Conservation (phyloP, 2,329 filamentous ascomycete species). For the Aspergillus fructus region DNA sequence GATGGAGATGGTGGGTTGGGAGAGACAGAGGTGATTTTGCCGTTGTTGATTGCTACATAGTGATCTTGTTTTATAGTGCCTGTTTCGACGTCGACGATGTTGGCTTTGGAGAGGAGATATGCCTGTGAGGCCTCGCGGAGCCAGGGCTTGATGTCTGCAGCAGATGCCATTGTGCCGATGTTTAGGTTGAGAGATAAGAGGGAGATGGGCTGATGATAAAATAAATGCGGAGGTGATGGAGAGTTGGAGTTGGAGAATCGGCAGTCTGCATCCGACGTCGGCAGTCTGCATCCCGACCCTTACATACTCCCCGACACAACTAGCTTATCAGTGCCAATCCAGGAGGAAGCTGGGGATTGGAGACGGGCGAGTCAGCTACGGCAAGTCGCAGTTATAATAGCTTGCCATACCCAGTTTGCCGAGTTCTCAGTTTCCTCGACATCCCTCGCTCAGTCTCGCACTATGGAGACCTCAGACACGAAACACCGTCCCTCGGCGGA, state of each 20-base stretch:
- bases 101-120: conserved; percentile 23
- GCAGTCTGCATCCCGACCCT: background rate
- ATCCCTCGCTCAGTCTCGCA: background rate
- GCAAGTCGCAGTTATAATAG: background rate
- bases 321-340: background rate
- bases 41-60: conserved; percentile 15
- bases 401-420: too few relatives aligned
- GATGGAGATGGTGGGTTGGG: background rate
- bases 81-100: conserved; percentile 22
- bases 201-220: background rate
- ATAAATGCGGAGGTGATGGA: conserved; percentile 14
- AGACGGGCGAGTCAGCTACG: background rate
- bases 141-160: conserved; percentile 21
- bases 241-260: background rate
- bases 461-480: background rate
- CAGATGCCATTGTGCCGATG: background rate
- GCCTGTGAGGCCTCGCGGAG: conserved; percentile 14
- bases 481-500: background rate
- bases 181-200: too few relatives aligned
- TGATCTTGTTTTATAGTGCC: conserved; percentile 15
- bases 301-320: background rate
- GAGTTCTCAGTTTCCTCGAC: too few relatives aligned
- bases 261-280: background rate
- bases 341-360: background rate
- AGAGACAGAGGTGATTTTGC: conserved; percentile 20